phyloP scores from a whole-genome alignment of 78 protist genomes.

The Tieghemostelium lacteum region DNA sequence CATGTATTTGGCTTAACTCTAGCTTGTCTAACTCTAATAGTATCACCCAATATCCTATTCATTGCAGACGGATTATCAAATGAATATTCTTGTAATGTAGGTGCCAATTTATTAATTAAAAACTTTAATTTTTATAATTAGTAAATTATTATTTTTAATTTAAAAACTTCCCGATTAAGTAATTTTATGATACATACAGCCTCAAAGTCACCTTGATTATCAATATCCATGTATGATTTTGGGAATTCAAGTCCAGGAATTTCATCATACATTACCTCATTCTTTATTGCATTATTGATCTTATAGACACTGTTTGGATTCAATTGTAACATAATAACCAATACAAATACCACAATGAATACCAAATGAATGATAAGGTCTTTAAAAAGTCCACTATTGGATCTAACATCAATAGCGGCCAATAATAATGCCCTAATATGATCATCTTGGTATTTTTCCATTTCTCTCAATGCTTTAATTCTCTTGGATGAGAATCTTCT shows the following conservation, averaged over 20 bases:
- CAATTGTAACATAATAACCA: conserved; percentile 19
- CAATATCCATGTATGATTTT: not conserved
- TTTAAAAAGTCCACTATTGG: conserved; percentile 26
- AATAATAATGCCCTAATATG: not conserved
- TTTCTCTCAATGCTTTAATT: no score
- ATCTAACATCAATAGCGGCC: conserved; percentile 38
- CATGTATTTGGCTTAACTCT: conserved; percentile 38
- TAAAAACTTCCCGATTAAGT: no score
- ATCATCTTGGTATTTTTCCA: conserved; percentile 79
- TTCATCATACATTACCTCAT: not conserved
- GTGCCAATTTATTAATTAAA: conserved; percentile 4
- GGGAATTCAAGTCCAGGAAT: not conserved
- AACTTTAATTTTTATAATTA: not conserved
- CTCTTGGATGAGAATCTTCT: no score
- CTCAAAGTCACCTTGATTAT: not conserved
- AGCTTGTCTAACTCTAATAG: conserved; percentile 21
- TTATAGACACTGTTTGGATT: conserved; percentile 35
- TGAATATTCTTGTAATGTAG: not conserved
- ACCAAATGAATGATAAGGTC: conserved; percentile 40
- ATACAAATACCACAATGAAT: conserved; percentile 29
- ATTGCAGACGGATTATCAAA: conserved; percentile 12
- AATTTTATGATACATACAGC: not conserved
- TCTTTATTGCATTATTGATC: conserved; percentile 19
- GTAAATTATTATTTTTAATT: not conserved
- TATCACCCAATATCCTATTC: conserved; percentile 43